Conservation (phyloP, 176 grass and related monocot genomes). For the Aechmea fasciata region DNA sequence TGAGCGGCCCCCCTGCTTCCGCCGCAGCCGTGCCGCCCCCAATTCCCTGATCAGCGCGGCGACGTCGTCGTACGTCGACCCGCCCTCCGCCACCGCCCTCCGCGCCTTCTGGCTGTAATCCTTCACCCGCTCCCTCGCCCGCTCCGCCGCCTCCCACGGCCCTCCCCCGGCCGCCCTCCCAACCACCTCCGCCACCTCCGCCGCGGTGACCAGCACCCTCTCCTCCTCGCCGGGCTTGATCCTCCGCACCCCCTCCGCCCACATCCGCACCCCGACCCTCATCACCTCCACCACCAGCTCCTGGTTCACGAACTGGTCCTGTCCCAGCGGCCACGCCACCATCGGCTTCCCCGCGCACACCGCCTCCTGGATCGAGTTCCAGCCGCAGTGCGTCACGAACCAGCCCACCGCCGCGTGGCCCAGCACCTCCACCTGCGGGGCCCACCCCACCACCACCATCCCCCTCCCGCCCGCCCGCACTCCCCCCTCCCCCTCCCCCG, state of each 20-base stretch:
- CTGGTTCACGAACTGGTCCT: conserved; percentile 45
- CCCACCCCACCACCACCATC: conserved; percentile 35
- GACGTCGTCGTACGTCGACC: background rate
- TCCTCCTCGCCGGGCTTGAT: background rate
- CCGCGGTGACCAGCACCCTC: background rate
- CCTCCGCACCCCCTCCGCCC: background rate
- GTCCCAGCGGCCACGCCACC: conserved; percentile 30
- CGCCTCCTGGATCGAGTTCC: conserved; percentile 64
- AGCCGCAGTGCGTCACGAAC: conserved; percentile 69
- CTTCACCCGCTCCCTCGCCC: background rate
- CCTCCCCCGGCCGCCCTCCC: background rate
- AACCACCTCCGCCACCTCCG: background rate
- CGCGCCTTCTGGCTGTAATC: background rate
- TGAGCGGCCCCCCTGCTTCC: too few species aligned
- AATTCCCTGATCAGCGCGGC: too few species aligned
- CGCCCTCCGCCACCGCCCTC: background rate
- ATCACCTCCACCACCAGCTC: conserved; percentile 29
- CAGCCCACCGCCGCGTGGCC: conserved; percentile 44
- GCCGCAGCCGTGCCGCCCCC: too few species aligned
- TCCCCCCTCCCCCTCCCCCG: conserved; percentile 18
- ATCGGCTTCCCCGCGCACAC: conserved; percentile 47
- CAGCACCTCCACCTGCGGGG: conserved; percentile 53
- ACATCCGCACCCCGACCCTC: conserved; percentile 16
- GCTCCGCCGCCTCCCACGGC: background rate
- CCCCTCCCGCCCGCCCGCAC: conserved; percentile 27